A percentile compares a stretch with the other conserved stretches of the same genome.
These are phyloP conservation scores for Prunus mongolica DNA, from an alignment of 306 rosid species.

Conservation along the genomic window DNA sequence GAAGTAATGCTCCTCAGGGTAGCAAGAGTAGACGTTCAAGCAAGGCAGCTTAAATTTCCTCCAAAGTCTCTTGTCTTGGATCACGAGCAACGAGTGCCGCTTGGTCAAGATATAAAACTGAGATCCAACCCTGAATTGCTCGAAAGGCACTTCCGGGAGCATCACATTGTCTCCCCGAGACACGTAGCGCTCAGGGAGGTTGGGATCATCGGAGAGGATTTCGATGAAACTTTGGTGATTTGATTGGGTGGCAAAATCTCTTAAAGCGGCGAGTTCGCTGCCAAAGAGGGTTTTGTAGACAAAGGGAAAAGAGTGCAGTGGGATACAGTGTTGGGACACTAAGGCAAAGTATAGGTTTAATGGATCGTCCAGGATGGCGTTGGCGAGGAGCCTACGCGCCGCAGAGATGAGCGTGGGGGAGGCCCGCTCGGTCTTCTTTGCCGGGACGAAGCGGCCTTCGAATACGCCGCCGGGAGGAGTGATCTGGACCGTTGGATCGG, in stretches of 20 bases:
- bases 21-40: conserved; percentile 40
- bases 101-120: conserved; percentile 49
- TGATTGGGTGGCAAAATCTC: background rate
- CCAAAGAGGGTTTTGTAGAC: conserved; percentile 34
- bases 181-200: conserved; percentile 35
- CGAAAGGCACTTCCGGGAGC: conserved; percentile 55
- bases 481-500: conserved; percentile 44
- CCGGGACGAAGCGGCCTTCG: conserved; percentile 38
- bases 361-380: conserved; percentile 50
- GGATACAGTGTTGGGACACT: conserved; percentile 57
- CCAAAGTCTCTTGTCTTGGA: conserved; percentile 45
- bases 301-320: conserved; percentile 47
- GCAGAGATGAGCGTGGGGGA: conserved; percentile 58
- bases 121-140: conserved; percentile 53
- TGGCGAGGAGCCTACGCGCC: conserved; percentile 49
- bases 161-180: conserved; percentile 48
- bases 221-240: conserved; percentile 41
- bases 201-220: conserved; percentile 51
- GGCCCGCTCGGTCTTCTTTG: conserved; percentile 43
- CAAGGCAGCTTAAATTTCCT: conserved; percentile 57
- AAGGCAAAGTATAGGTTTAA: conserved; percentile 48
- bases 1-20: conserved; percentile 69
- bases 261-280: background rate
- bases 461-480: conserved; percentile 46
- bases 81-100: conserved; percentile 40